Conservation (phyloP, 2,329 filamentous ascomycete species). For the Fusarium annulatum region DNA sequence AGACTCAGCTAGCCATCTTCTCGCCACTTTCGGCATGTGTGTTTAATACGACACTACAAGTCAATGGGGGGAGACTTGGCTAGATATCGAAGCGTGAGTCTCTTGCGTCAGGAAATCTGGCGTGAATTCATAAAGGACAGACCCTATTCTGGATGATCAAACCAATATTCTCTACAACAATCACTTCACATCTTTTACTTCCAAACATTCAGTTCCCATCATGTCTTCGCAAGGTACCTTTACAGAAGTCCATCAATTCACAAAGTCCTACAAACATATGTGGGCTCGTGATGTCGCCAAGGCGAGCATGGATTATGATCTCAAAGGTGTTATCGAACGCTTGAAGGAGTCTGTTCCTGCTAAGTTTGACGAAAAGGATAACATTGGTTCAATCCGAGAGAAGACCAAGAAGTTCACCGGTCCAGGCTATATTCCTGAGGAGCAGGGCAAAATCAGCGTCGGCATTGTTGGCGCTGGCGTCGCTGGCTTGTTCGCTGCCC, state of each 20-base stretch:
- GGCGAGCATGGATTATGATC: not conserved
- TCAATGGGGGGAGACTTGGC: fast-evolving
- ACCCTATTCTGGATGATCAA: not conserved
- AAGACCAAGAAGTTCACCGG: not conserved
- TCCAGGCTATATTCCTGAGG: not conserved
- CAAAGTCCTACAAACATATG: not conserved
- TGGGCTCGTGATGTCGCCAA: not conserved
- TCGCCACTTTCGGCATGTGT: not conserved
- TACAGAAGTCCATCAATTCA: not conserved
- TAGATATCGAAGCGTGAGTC: not conserved
- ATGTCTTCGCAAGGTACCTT: not conserved
- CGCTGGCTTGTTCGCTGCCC: not conserved
- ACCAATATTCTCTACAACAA: not conserved
- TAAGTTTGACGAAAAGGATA: fast-evolving
- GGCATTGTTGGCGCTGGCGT: not conserved
- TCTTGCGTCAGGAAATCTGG: fast-evolving
- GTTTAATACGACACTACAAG: no score
- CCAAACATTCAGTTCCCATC: not conserved
- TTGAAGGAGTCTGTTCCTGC: not conserved
- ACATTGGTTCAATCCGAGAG: not conserved
- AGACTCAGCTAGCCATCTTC: not conserved
- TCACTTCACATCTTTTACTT: not conserved
- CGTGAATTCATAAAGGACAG: not conserved
- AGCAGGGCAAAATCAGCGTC: not conserved
- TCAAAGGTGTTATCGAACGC: not conserved